phyloP scores from a whole-genome alignment of 2,329 filamentous ascomycete species.

The Helicocarpus griseus region DNA sequence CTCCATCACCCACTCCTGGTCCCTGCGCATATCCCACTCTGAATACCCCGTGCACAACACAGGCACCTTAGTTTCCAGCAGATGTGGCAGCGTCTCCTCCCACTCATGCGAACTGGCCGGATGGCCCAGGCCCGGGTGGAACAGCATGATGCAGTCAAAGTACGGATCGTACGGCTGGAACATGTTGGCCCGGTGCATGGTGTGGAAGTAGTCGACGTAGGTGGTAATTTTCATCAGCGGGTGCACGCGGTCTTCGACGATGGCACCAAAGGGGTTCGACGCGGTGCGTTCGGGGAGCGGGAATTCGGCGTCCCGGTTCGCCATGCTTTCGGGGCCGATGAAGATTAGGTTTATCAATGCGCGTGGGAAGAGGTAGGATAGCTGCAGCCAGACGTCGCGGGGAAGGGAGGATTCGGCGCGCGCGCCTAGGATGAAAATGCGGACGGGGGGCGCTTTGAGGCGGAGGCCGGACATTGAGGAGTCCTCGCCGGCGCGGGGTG shows the following conservation, averaged over 20 bases:
- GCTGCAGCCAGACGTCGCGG: slow-evolving; percentile 84
- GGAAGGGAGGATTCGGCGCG: slow-evolving; percentile 96
- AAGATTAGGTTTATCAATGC: slow-evolving; percentile 86
- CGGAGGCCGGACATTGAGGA: slow-evolving; percentile 67
- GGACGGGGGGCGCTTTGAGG: slow-evolving; percentile 75
- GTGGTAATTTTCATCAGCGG: slow-evolving; percentile 93
- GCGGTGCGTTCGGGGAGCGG: slow-evolving; percentile 79
- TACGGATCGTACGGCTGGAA: slow-evolving; percentile 96
- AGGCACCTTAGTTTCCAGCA: slow-evolving; percentile 91
- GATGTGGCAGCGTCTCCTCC: slow-evolving; percentile 77
- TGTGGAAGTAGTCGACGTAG: slow-evolving; percentile 97
- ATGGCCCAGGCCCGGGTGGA: slow-evolving; percentile 93
- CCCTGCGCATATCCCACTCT: slow-evolving; percentile 85
- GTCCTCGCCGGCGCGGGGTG: slow-evolving; percentile 67
- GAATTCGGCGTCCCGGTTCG: slow-evolving; percentile 85
- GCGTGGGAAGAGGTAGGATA: slow-evolving; percentile 89
- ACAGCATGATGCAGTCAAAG: slow-evolving; percentile 94
- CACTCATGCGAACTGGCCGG: slow-evolving; percentile 90
- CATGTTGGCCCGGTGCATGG: slow-evolving; percentile 77
- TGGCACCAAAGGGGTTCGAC: slow-evolving; percentile 81
- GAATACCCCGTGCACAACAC: slow-evolving; percentile 95
- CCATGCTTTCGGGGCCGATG: slow-evolving; percentile 92
- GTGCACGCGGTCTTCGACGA: slow-evolving; percentile 84
- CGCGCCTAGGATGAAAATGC: slow-evolving; percentile 86
- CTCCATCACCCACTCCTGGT: slow-evolving; percentile 80